A percentile compares a stretch with the other conserved stretches of the same genome.
Evolutionary conservation across 805 yeast species (phyloP).

Genomic region (Ogataea nakhonphanomensis): DNA sequence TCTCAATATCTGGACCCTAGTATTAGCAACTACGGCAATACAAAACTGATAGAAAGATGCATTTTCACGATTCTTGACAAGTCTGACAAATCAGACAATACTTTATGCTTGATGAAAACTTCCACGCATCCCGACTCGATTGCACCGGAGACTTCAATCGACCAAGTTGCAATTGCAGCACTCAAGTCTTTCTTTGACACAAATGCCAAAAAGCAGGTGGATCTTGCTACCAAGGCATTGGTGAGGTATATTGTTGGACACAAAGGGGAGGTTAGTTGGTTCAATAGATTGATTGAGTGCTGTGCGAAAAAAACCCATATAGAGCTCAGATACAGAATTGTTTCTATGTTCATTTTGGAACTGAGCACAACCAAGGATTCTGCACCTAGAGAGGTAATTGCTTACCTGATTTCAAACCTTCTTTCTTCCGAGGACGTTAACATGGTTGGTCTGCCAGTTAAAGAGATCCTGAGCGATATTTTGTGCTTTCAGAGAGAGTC

Average conservation of each 20-base stretch:
- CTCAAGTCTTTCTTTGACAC: constrained; percentile 64
- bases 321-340: constrained; percentile 31
- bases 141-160: constrained; percentile 4
- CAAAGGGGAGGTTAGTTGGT: constrained; percentile 43
- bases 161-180: constrained; percentile 32
- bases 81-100: constrained; percentile 22
- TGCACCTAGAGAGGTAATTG: constrained; percentile 19
- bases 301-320: constrained; percentile 69
- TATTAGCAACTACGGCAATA: constrained; percentile 15
- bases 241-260: constrained; percentile 39
- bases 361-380: constrained; percentile 32
- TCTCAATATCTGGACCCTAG: constrained; percentile 29
- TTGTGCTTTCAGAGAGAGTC: constrained; percentile 43
- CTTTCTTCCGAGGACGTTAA: constrained; percentile 70
- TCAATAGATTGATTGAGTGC: constrained; percentile 53
- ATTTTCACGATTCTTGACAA: constrained; percentile 39
- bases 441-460: constrained; percentile 81
- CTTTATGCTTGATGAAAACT: constrained; percentile 19
- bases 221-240: constrained; percentile 52
- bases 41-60: constrained; percentile 27
- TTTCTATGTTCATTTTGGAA: constrained; percentile 49
- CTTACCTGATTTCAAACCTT: constrained; percentile 40
- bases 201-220: constrained; percentile 56
- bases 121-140: constrained; percentile 9
- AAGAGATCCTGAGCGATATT: constrained; percentile 68